These are phyloP conservation scores for Cercospora sesami DNA, from an alignment of 2,329 filamentous ascomycete genomes.

Conservation along the genomic window DNA sequence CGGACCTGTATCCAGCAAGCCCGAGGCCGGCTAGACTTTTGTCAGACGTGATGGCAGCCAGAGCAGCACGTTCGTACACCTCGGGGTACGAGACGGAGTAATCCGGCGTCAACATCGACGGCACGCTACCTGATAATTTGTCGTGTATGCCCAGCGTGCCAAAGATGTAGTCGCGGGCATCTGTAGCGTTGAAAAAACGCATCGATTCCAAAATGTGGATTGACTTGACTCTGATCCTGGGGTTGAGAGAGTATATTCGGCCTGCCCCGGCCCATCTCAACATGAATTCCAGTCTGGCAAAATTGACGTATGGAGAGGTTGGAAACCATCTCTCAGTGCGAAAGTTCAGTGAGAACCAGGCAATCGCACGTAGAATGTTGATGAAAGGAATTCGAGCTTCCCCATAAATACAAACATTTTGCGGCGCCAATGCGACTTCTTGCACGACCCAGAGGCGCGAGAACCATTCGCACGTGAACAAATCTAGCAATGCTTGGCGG, in stretches of 20 bases:
- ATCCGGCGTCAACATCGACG: not conserved
- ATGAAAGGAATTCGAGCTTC: not conserved
- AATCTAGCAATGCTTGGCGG: not conserved
- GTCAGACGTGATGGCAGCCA: not conserved
- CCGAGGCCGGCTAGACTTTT: not conserved
- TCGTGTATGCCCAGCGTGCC: constrained; percentile 9
- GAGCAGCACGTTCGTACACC: not conserved
- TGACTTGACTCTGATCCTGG: not conserved
- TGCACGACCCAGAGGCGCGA: constrained; percentile 10
- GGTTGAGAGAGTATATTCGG: not conserved
- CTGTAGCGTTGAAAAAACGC: constrained; percentile 12
- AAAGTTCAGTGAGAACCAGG: not conserved
- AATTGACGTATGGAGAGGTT: not conserved
- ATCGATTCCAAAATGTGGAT: not conserved
- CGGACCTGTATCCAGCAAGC: not conserved
- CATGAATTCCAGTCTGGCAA: not conserved
- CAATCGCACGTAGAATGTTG: constrained; percentile 4
- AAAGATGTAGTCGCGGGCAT: constrained; percentile 13
- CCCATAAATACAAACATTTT: constrained; percentile 10
- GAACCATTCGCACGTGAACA: not conserved
- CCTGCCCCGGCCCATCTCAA: not conserved
- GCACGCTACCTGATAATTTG: not conserved
- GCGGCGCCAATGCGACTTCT: constrained; percentile 11
- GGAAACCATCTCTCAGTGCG: not conserved
- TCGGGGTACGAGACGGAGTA: not conserved